Conservation (phyloP, 75 land plant species). For the Picea sitchensis region DNA sequence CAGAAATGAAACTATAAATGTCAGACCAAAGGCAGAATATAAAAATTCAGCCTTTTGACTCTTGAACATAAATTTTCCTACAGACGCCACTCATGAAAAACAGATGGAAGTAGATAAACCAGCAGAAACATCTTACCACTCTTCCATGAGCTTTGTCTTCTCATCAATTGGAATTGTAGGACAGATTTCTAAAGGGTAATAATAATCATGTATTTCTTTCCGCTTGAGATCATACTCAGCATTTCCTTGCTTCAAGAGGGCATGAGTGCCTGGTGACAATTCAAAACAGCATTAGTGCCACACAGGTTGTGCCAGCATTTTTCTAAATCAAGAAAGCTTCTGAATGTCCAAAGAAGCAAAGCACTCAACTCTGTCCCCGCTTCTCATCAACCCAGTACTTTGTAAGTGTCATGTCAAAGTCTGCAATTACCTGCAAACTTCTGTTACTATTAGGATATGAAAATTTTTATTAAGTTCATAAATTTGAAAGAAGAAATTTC, state of each 20-base stretch:
- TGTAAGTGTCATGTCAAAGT: conserved; percentile 88
- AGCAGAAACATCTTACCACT: conserved; percentile 49
- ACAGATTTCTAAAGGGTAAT: conserved; percentile 80
- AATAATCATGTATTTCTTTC: conserved; percentile 59
- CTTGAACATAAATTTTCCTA: neutral
- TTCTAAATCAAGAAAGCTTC: neutral
- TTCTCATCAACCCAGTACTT: conserved; percentile 67
- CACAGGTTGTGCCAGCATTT: neutral
- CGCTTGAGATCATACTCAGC: conserved; percentile 77
- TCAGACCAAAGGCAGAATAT: neutral
- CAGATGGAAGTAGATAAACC: neutral
- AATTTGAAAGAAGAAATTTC: neutral
- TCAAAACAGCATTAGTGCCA: neutral
- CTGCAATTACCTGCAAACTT: conserved; percentile 77
- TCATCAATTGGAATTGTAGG: conserved; percentile 69
- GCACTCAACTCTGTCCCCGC: conserved; percentile 76
- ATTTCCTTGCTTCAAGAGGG: conserved; percentile 72
- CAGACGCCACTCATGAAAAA: neutral
- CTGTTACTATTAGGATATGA: neutral
- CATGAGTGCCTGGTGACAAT: conserved; percentile 65
- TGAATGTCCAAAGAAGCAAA: neutral
- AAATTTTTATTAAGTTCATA: neutral
- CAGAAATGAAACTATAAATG: neutral
- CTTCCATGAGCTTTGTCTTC: conserved; percentile 95
- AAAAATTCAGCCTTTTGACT: neutral